These are phyloP conservation scores for Nectriaceae sp. DNA, from an alignment of 2,329 filamentous ascomycete genomes.

Conservation along the genomic window DNA sequence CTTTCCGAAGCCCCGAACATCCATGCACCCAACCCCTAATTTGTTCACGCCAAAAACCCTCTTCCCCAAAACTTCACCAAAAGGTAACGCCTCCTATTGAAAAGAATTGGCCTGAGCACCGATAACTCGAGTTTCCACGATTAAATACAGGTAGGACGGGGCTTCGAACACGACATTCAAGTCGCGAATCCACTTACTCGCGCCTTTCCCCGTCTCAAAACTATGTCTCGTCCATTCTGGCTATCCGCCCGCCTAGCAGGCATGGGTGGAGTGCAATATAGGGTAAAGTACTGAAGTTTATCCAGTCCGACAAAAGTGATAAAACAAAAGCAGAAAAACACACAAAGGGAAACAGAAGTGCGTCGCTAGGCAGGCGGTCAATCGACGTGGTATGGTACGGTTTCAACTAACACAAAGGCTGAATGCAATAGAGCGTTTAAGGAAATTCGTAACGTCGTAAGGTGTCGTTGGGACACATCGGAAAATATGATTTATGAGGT, in stretches of 20 bases:
- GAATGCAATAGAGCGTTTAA: slow-evolving; percentile 29
- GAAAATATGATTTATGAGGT: slow-evolving; percentile 2
- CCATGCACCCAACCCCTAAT: too few relatives aligned
- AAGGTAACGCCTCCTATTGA: too few relatives aligned
- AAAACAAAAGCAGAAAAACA: slow-evolving; percentile 19
- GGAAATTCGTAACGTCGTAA: slow-evolving; percentile 35
- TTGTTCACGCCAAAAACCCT: too few relatives aligned
- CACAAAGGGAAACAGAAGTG: slow-evolving; percentile 23
- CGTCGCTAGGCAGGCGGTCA: slow-evolving; percentile 28
- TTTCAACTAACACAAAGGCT: slow-evolving; percentile 31
- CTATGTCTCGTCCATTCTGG: neutral
- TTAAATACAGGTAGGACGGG: too few relatives aligned
- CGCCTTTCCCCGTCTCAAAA: neutral
- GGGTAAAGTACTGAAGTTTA: neutral
- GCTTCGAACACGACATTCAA: too few relatives aligned
- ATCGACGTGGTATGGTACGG: slow-evolving; percentile 22
- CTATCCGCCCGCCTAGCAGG: neutral
- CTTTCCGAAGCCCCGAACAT: too few relatives aligned
- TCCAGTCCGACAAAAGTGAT: slow-evolving; percentile 9
- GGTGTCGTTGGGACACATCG: slow-evolving; percentile 21
- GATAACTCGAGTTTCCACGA: slow-evolving; percentile 22
- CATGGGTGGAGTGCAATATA: neutral
- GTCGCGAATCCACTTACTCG: neutral
- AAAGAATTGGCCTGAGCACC: too few relatives aligned
- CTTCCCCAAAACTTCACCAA: too few relatives aligned